phyloP scores from a whole-genome alignment of 108 stramenopile species.

The Epithemia pelagica region DNA sequence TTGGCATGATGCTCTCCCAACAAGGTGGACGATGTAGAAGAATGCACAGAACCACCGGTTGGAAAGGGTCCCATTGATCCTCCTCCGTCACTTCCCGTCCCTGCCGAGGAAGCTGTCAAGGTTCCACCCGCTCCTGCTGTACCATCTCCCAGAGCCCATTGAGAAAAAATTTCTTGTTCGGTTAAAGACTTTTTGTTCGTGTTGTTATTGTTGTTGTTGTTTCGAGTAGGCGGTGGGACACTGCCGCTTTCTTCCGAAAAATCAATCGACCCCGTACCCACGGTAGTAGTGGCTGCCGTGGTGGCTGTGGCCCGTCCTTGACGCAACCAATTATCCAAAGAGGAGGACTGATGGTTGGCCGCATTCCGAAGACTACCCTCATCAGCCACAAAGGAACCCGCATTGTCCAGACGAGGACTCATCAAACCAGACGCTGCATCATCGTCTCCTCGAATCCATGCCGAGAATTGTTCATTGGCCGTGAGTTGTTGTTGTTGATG shows the following conservation, averaged over 20 bases:
- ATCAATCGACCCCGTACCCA: not conserved
- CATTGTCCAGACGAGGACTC: not conserved
- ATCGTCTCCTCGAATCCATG: slow-evolving; percentile 9
- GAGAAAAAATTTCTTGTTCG: slow-evolving; percentile 29
- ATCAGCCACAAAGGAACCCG: not conserved
- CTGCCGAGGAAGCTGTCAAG: not conserved
- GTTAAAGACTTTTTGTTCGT: not conserved
- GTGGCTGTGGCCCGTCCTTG: not conserved
- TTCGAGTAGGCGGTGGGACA: slow-evolving; percentile 8
- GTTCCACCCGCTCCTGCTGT: slow-evolving; percentile 1
- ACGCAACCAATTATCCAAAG: not conserved
- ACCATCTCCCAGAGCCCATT: slow-evolving; percentile 26
- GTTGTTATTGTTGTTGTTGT: not conserved
- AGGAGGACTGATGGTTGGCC: not conserved
- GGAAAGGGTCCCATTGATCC: no score
- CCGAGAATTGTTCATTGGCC: slow-evolving; percentile 6
- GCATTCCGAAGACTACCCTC: not conserved
- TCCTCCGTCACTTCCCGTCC: not conserved
- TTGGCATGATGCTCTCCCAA: not conserved
- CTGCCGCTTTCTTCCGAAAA: not conserved
- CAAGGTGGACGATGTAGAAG: not conserved
- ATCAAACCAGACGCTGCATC: not conserved
- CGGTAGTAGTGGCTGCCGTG: not conserved
- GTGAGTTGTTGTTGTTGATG: not conserved
- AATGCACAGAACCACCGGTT: not conserved